Conservation (phyloP, 2,329 filamentous ascomycete genomes). For the Colletotrichum gigasporum region DNA sequence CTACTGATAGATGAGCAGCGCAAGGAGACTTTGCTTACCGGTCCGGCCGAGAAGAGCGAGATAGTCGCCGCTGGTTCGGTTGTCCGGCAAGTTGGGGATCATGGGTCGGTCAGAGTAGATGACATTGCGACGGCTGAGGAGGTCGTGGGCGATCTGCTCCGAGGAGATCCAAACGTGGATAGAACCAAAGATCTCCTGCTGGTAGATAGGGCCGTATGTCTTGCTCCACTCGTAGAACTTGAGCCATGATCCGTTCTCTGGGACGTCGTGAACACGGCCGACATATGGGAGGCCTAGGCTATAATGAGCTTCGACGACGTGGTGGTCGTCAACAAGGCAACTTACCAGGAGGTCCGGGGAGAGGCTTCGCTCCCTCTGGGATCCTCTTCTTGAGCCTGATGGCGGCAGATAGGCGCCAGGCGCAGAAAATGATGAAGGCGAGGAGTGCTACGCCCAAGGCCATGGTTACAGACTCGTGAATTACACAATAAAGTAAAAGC, state of each 20-base stretch:
- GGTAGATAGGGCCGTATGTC: slow-evolving; percentile 56
- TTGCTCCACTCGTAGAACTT: slow-evolving; percentile 60
- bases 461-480: slow-evolving; percentile 6
- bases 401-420: slow-evolving; percentile 24
- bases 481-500: not conserved
- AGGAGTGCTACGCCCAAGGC: slow-evolving; percentile 26
- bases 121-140: slow-evolving; percentile 50
- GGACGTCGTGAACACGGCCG: slow-evolving; percentile 56
- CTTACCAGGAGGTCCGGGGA: slow-evolving; percentile 42
- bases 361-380: slow-evolving; percentile 37
- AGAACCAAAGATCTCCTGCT: slow-evolving; percentile 55
- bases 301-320: slow-evolving; percentile 4
- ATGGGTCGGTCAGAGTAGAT: slow-evolving; percentile 59
- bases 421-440: slow-evolving; percentile 27
- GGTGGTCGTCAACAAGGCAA: not conserved
- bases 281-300: slow-evolving; percentile 51
- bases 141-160: slow-evolving; percentile 54
- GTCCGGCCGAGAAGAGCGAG: slow-evolving; percentile 55
- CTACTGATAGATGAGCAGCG: too few relatives aligned
- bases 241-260: slow-evolving; percentile 51
- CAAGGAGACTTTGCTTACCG: slow-evolving; percentile 37
- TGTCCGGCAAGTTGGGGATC: slow-evolving; percentile 58
- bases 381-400: slow-evolving; percentile 33
- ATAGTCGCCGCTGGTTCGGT: slow-evolving; percentile 57
- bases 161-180: slow-evolving; percentile 59